Percentiles rank a stretch among this genome's conserved stretches.
phyloP scores from a whole-genome alignment of 805 yeast genomes.

The Isabelozyma pseudorhagii region DNA sequence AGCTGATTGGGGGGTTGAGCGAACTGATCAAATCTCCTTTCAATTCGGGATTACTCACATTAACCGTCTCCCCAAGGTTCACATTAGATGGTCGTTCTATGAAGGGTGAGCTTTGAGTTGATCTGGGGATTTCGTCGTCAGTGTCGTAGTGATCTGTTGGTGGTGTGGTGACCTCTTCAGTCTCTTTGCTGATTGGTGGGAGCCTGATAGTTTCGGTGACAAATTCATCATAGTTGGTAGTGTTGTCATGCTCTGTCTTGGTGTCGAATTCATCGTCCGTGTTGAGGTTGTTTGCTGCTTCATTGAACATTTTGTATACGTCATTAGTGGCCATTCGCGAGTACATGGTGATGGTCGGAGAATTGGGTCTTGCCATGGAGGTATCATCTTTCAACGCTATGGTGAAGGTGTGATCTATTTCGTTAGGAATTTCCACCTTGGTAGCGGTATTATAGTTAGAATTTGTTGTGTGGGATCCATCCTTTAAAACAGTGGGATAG shows the following conservation, averaged over 20 bases:
- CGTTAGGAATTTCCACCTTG: not conserved
- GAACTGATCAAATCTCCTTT: constrained; percentile 36
- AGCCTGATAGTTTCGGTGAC: constrained; percentile 47
- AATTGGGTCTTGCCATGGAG: constrained; percentile 34
- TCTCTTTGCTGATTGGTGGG: not conserved
- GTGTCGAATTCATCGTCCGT: constrained; percentile 27
- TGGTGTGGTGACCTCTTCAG: constrained; percentile 18
- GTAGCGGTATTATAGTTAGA: not conserved
- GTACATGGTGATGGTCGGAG: constrained; percentile 78
- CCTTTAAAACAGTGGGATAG: too few relatives aligned
- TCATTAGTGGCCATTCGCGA: constrained; percentile 76
- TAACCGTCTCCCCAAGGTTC: constrained; percentile 6
- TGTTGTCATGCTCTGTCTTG: constrained; percentile 16
- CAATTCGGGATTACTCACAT: constrained; percentile 45
- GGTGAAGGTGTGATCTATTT: constrained; percentile 27
- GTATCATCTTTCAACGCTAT: constrained; percentile 44
- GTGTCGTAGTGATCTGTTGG: constrained; percentile 21
- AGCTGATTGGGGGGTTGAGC: constrained; percentile 31
- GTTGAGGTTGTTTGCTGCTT: constrained; percentile 33
- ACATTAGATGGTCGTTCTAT: constrained; percentile 24
- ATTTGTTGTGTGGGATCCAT: too few relatives aligned
- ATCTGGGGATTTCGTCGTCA: constrained; percentile 10
- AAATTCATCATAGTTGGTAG: constrained; percentile 41
- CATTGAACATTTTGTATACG: constrained; percentile 71
- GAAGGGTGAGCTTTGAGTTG: constrained; percentile 47